These are phyloP conservation scores for Cryptomeria japonica DNA, from an alignment of 75 land plant species.

Conservation along the genomic window DNA sequence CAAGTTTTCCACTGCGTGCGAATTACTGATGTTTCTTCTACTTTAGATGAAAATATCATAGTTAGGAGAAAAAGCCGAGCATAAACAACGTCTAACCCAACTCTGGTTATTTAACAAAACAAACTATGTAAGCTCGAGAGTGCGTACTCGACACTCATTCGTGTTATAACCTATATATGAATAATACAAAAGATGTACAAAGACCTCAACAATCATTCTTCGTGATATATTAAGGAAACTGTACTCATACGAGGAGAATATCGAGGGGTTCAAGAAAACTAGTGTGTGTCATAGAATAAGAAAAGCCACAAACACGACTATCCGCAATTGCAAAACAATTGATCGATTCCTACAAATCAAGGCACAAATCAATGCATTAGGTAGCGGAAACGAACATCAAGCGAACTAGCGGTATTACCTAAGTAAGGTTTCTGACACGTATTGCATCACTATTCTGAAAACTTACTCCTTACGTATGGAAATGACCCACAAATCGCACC, in stretches of 20 bases:
- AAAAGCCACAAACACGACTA: neutral
- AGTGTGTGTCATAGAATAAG: neutral
- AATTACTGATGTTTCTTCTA: neutral
- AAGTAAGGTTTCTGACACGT: neutral
- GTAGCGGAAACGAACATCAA: neutral
- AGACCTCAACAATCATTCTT: neutral
- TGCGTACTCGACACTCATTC: too few relatives aligned
- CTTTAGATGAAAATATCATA: neutral
- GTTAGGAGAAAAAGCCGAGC: neutral
- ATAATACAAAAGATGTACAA: neutral
- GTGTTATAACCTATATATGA: neutral
- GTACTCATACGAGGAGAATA: neutral
- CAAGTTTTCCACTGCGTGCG: neutral
- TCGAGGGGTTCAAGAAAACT: neutral
- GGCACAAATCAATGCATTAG: neutral
- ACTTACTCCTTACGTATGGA: neutral
- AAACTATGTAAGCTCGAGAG: neutral
- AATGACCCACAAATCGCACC: neutral
- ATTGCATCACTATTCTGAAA: neutral
- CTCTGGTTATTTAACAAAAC: neutral
- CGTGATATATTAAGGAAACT: neutral
- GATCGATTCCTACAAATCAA: neutral
- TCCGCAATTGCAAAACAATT: neutral
- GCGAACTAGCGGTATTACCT: neutral
- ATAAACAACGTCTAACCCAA: neutral